Evolutionary conservation across 108 stramenopile genomes (phyloP).

Genomic region (Fragilariopsis cylindrus): DNA sequence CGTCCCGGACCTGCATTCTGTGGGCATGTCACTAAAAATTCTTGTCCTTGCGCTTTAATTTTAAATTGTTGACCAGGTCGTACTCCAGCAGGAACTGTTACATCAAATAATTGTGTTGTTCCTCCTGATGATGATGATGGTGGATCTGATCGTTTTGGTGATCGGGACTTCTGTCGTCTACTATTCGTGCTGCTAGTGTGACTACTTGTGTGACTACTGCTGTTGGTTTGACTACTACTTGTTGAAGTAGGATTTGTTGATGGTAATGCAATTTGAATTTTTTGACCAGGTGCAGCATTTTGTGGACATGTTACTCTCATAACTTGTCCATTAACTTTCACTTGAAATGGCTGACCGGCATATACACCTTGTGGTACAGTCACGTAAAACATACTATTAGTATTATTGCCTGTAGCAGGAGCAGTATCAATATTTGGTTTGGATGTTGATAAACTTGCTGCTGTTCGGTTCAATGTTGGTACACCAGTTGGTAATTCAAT

Average conservation of each 20-base stretch:
- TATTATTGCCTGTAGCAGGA: slow-evolving; percentile 69
- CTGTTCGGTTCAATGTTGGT: slow-evolving; percentile 21
- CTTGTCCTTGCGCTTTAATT: slow-evolving; percentile 78
- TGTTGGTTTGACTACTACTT: not conserved
- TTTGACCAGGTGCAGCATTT: slow-evolving; percentile 83
- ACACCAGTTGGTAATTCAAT: slow-evolving; percentile 71
- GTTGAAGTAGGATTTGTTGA: not conserved
- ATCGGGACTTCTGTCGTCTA: not conserved
- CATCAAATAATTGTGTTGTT: slow-evolving; percentile 58
- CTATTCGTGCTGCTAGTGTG: not conserved
- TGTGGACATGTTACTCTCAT: slow-evolving; percentile 91
- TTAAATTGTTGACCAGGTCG: slow-evolving; percentile 74
- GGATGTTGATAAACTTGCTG: slow-evolving; percentile 71
- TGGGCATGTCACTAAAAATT: slow-evolving; percentile 90
- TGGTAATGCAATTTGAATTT: slow-evolving; percentile 86
- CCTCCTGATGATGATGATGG: not conserved
- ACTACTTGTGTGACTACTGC: not conserved
- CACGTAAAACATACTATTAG: slow-evolving; percentile 86
- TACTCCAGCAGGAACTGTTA: slow-evolving; percentile 68
- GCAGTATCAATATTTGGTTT: slow-evolving; percentile 34
- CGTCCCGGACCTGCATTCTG: slow-evolving; percentile 74
- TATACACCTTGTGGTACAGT: slow-evolving; percentile 81
- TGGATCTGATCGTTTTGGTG: not conserved
- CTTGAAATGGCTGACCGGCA: slow-evolving; percentile 83
- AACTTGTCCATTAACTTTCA: slow-evolving; percentile 87